A percentile compares a stretch with the other conserved stretches of the same genome.
Evolutionary conservation across 208 protist genomes (phyloP).

Genomic region (Wallacemonas sp.): DNA sequence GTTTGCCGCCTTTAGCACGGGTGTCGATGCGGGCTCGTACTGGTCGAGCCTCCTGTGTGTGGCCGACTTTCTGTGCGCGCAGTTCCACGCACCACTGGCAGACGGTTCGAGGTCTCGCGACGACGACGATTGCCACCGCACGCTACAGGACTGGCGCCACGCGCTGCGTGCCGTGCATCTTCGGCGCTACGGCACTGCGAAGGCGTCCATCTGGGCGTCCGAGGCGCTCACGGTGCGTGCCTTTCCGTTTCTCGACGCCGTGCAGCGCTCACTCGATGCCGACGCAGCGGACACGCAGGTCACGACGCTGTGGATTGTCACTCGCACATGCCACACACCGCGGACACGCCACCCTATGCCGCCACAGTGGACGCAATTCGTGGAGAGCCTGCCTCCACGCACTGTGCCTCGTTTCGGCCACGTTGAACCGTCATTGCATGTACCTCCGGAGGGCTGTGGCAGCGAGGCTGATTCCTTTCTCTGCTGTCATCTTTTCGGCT

Average conservation of each 20-base stretch:
- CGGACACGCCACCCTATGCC: not conserved
- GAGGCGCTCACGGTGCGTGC: conserved; percentile 18
- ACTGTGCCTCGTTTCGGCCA: not conserved
- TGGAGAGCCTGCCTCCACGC: not conserved
- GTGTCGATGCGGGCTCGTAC: conserved; percentile 40
- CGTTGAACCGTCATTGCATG: no score
- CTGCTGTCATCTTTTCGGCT: not conserved
- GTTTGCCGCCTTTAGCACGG: conserved; percentile 22
- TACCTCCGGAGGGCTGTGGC: no score
- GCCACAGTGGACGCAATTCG: not conserved
- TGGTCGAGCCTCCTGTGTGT: conserved; percentile 31
- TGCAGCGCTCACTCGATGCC: conserved; percentile 20
- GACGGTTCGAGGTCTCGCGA: no score
- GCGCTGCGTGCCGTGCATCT: not conserved
- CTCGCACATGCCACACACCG: no score
- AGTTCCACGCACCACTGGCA: not conserved
- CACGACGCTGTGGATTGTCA: no score
- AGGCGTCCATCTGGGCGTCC: conserved; percentile 20
- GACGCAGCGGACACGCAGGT: no score
- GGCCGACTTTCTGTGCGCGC: conserved; percentile 34
- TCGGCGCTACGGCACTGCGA: conserved; percentile 26
- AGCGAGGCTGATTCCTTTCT: not conserved
- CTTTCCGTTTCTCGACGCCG: conserved; percentile 34
- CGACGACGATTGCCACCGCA: no score
- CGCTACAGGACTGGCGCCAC: not conserved